Base-by-base conservation (phyloP, 2,329 filamentous ascomycete species). In the Exophiala lecanii-corni region DNA sequence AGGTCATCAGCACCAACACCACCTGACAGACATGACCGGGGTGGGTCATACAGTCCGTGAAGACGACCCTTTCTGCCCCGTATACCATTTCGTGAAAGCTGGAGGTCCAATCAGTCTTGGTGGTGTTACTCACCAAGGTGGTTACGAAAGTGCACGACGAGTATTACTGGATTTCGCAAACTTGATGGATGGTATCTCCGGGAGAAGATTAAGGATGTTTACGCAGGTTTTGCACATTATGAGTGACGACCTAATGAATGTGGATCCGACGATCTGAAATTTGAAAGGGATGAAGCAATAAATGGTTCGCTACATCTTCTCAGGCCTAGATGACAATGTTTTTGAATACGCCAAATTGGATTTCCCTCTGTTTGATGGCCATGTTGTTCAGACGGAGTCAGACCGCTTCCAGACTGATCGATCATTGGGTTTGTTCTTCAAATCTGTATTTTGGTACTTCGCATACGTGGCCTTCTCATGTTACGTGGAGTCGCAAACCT, bases 141-240 rank as follows among this genome's bases (percentile, higher is more conserved):
- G 73, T 0, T 75, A 75, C 47, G 64, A 74, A 21, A 68, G 71
- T 32, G 72, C 73, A n/a, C 61, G 72, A 23, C 60, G 71, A 13
- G 71, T 73, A 9, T 50, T 76, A 19, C 58, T 75, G 12, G 72
- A 75, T 51, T 76, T 72, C 55, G 72, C 72, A 2, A 66, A 70
- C 31, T 59, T 76, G 10, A 65, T 76, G 57, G 73, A 75, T 43
- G 73, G 73, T 30, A 69, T 73, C 38, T 72, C 71, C 10, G 67
- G 71, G 25, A 73, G 73, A 71, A 72, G 69, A 49, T 67, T 69
- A 32, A 62, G 67, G 42, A 72, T 71, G 2, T 72, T 74, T 50
- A 70, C 67, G 3, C 67, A 73, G 50, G 71, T 76, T 38, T 55
- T 76, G 36, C 70, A 74, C 50, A 75, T 75, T 19, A 75, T 76